Conservation (phyloP, 257 asterid genomes). For the Fraxinus excelsior region DNA sequence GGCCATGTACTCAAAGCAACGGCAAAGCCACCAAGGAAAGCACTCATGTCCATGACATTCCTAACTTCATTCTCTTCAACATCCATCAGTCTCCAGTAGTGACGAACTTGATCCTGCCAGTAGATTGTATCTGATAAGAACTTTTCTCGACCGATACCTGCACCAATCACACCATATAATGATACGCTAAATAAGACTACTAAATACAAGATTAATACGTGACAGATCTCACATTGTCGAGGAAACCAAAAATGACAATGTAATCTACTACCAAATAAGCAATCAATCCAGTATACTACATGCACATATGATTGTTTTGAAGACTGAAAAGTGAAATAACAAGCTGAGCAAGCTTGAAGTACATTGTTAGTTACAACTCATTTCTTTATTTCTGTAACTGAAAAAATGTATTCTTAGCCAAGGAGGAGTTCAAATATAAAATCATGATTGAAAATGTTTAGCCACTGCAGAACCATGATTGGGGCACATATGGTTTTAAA, state of each 20-base stretch:
- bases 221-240: background rate
- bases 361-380: background rate
- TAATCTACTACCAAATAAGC: background rate
- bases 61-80: constrained; percentile 68
- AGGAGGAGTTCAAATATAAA: background rate
- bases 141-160: constrained; percentile 64
- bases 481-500: background rate
- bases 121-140: constrained; percentile 71
- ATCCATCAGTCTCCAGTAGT: constrained; percentile 86
- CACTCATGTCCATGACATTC: constrained; percentile 91
- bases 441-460: background rate
- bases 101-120: constrained; percentile 97
- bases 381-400: background rate
- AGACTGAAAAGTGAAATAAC: background rate
- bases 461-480: background rate
- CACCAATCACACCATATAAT: constrained; percentile 13
- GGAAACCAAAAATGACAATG: background rate
- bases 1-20: constrained; percentile 85
- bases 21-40: constrained; percentile 86
- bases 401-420: background rate
- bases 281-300: background rate
- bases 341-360: background rate
- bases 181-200: background rate
- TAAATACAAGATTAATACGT: background rate
- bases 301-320: background rate